Evolutionary conservation across 148 eudicot genomes (phyloP).

Genomic region (Suaeda aralocaspica): DNA sequence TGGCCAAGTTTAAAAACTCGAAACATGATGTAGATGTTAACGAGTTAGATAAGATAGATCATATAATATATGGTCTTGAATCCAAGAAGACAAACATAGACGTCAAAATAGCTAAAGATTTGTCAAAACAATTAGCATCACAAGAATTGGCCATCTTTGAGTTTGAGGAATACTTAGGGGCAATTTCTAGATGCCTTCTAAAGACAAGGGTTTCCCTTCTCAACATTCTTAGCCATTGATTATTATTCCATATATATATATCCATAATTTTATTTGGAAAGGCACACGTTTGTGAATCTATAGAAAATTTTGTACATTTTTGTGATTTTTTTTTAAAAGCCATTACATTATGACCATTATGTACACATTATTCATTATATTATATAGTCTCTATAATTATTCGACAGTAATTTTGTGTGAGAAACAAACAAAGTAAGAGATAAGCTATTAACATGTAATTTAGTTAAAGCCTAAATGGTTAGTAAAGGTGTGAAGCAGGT

Average conservation of each 20-base stretch:
- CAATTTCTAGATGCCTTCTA: not conserved
- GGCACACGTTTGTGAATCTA: too few species aligned
- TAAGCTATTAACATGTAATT: too few species aligned
- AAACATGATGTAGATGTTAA: not conserved
- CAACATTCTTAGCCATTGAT: not conserved
- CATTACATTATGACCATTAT: too few species aligned
- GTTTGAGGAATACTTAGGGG: not conserved
- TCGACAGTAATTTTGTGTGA: too few species aligned
- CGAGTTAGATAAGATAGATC: not conserved
- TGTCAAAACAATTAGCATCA: not conserved
- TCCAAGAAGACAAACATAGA: not conserved
- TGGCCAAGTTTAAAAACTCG: not conserved
- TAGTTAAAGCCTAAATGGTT: too few species aligned
- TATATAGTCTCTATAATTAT: too few species aligned
- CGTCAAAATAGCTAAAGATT: not conserved
- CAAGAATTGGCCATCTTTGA: not conserved
- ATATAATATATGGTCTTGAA: not conserved
- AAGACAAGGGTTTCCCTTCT: not conserved
- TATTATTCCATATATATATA: too few species aligned
- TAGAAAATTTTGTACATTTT: too few species aligned
- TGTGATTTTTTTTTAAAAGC: too few species aligned
- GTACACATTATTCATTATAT: too few species aligned
- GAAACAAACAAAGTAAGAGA: too few species aligned
- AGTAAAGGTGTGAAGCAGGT: too few species aligned
- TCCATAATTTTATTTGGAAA: constrained; percentile 9